These are phyloP conservation scores for Musa balbisiana DNA, from an alignment of 202 grass and related monocot genomes.

Conservation along the genomic window DNA sequence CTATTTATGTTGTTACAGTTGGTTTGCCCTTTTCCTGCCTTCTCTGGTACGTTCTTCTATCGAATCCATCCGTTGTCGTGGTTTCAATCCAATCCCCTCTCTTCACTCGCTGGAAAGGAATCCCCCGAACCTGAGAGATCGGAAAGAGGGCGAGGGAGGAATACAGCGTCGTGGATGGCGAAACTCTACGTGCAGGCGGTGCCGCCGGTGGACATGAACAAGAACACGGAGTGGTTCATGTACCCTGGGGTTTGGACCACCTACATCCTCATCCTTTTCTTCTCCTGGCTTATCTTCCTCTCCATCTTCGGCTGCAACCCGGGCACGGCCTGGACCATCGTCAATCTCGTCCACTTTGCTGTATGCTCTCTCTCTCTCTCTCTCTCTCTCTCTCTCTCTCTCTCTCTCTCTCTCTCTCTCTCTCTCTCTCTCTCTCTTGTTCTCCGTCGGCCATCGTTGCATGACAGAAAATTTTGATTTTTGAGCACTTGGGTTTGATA, in stretches of 20 bases:
- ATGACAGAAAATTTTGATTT: no score
- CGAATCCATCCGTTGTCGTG: no score
- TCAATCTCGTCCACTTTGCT: constrained; percentile 78
- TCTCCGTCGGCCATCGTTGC: not conserved
- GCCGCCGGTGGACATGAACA: constrained; percentile 77
- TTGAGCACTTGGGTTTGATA: not conserved
- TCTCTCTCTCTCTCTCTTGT: not conserved
- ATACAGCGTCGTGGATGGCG: constrained; percentile 29
- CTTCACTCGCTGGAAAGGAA: not conserved
- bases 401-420: not conserved
- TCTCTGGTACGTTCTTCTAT: no score
- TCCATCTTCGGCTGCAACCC: constrained; percentile 68
- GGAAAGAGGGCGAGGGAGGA: not conserved
- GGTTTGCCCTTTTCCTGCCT: no score
- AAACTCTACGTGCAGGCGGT: constrained; percentile 86
- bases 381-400: not conserved
- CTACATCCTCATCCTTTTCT: constrained; percentile 93
- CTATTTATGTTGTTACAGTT: no score
- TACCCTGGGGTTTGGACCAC: constrained; percentile 90
- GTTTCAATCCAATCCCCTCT: no score
- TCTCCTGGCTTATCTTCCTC: constrained; percentile 84
- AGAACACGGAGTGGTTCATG: constrained; percentile 99
- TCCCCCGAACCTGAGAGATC: not conserved
- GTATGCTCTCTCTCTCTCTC: constrained; percentile 23
- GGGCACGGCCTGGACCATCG: constrained; percentile 80